Percentiles rank a stretch among this genome's conserved stretches.
These are phyloP conservation scores for Royoungia palumana DNA, from an alignment of 768 basidiomycete genomes.

Conservation along the genomic window DNA sequence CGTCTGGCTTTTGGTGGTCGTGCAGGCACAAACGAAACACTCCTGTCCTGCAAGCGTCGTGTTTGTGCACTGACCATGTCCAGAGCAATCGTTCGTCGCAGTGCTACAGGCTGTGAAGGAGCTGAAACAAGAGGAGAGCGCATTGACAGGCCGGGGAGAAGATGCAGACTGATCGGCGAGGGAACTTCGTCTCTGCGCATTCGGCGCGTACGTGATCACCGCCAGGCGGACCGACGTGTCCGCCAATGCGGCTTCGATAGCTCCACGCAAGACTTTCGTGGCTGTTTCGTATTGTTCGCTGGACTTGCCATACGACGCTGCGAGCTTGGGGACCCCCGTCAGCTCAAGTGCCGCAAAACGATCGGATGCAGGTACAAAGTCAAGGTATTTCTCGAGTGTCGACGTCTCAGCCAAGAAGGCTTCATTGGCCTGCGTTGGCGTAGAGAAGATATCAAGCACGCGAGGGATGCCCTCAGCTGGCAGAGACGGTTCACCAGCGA, in stretches of 20 bases:
- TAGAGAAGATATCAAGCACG: conserved; percentile 41
- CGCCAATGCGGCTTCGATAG: conserved; percentile 44
- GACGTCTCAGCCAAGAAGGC: conserved; percentile 41
- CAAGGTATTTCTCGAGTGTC: conserved; percentile 52
- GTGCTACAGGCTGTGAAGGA: conserved; percentile 54
- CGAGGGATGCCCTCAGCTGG: conserved; percentile 30
- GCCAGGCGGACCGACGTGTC: conserved; percentile 45
- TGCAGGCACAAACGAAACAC: conserved; percentile 49
- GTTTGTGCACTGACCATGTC: conserved; percentile 62
- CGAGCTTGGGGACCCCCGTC: conserved; percentile 47
- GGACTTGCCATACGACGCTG: conserved; percentile 41
- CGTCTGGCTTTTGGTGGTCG: conserved; percentile 45
- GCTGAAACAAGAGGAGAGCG: conserved; percentile 60
- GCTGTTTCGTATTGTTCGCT: conserved; percentile 57
- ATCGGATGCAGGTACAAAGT: conserved; percentile 31
- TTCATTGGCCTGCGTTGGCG: conserved; percentile 37
- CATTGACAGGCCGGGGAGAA: conserved; percentile 52
- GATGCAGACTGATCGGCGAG: conserved; percentile 45
- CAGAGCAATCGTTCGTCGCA: conserved; percentile 64
- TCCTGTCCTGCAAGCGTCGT: conserved; percentile 56
- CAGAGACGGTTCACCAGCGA: conserved; percentile 41
- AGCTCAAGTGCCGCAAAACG: conserved; percentile 66
- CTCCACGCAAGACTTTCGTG: conserved; percentile 41
- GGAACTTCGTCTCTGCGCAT: conserved; percentile 37
- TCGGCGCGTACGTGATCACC: conserved; percentile 46